phyloP scores from a whole-genome alignment of 805 yeast genomes.

The Barnettozyma pratensis region DNA sequence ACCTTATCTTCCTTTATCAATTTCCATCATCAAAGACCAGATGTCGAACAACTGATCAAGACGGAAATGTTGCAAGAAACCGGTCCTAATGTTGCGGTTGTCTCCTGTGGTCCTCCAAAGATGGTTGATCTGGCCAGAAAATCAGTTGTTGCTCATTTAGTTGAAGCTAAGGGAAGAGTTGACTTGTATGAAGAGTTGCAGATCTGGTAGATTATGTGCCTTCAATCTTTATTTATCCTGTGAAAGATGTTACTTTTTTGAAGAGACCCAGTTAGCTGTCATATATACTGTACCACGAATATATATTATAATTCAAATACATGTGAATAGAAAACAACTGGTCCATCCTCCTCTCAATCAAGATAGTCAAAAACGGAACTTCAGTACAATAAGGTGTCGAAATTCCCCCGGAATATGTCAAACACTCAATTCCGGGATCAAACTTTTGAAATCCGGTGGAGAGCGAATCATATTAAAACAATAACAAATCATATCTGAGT shows the following conservation, averaged over 20 bases:
- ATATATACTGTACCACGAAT: no score
- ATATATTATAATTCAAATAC: no score
- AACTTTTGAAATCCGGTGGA: no score
- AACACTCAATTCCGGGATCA: not conserved
- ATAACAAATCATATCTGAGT: no score
- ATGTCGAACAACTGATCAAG: slow-evolving; percentile 29
- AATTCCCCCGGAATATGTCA: slow-evolving; percentile 5
- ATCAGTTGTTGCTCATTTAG: slow-evolving; percentile 36
- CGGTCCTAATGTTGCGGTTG: slow-evolving; percentile 42
- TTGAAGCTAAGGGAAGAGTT: slow-evolving; percentile 41
- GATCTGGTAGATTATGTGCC: slow-evolving; percentile 45
- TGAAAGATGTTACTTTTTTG: no score
- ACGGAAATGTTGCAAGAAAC: slow-evolving; percentile 30
- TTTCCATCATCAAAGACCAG: slow-evolving; percentile 44
- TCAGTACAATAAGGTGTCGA: not conserved
- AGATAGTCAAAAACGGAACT: not conserved
- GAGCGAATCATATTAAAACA: no score
- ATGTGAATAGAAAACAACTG: no score
- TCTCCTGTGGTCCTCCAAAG: slow-evolving; percentile 58
- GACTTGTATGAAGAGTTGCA: slow-evolving; percentile 75
- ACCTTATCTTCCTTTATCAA: slow-evolving; percentile 15
- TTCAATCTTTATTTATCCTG: no score
- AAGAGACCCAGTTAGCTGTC: no score
- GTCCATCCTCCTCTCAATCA: not conserved
- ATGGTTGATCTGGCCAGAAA: slow-evolving; percentile 55